These are phyloP conservation scores for Tubosaeta sp. DNA, from an alignment of 768 basidiomycete species.

Conservation along the genomic window DNA sequence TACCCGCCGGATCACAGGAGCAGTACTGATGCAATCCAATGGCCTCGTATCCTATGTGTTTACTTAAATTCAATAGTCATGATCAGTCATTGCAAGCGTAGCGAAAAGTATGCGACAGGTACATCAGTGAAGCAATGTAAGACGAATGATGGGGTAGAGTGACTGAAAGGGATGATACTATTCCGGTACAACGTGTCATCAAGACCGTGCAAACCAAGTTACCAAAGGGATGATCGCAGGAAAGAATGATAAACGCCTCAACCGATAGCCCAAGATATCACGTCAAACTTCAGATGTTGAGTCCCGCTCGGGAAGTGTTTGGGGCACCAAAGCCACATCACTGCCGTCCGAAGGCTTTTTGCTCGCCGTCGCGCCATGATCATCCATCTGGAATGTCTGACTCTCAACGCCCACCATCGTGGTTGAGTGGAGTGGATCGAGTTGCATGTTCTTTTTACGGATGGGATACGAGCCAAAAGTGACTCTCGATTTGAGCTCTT, in stretches of 20 bases:
- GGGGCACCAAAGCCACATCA: not conserved
- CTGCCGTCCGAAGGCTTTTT: not conserved
- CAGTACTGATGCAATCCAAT: too few species aligned
- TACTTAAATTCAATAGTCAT: not conserved
- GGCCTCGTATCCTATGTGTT: not conserved
- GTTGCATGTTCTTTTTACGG: not conserved
- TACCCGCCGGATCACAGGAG: too few species aligned
- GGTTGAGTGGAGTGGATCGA: not conserved
- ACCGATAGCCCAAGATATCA: not conserved
- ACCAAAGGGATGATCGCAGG: not conserved
- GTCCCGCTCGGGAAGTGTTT: not conserved
- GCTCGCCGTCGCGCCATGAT: not conserved
- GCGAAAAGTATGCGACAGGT: not conserved
- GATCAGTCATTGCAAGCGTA: not conserved
- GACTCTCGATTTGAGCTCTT: not conserved
- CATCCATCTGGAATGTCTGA: not conserved
- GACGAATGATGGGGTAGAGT: not conserved
- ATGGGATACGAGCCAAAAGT: not conserved
- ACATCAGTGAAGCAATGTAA: not conserved
- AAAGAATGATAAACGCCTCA: not conserved
- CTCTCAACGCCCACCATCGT: not conserved
- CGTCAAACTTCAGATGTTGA: not conserved
- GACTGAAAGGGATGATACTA: not conserved
- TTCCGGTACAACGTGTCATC: not conserved
- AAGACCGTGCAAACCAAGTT: not conserved